phyloP scores from a whole-genome alignment of 495 filamentous ascomycete genomes.

The Immersiella caudata region DNA sequence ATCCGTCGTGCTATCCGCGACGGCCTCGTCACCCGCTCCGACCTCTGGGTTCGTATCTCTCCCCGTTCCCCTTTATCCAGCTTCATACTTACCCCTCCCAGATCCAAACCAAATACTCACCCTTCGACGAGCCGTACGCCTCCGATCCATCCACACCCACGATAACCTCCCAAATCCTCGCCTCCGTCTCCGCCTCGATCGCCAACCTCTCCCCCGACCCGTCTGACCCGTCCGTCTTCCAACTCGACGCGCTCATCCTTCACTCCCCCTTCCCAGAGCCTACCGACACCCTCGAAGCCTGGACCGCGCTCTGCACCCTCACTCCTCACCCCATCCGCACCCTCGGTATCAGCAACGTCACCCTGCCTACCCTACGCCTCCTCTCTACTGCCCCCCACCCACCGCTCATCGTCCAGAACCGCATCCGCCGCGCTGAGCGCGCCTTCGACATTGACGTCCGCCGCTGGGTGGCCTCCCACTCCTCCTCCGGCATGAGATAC shows the following conservation, averaged over 20 bases:
- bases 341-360: slow-evolving; percentile 74
- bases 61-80: slow-evolving; percentile 9
- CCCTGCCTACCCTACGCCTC: slow-evolving; percentile 52
- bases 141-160: slow-evolving; percentile 61
- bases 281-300: slow-evolving; percentile 64
- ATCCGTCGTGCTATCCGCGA: slow-evolving; percentile 61
- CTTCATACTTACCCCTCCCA: slow-evolving; percentile 36
- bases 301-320: slow-evolving; percentile 63
- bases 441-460: slow-evolving; percentile 64
- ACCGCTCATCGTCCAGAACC: slow-evolving; percentile 67
- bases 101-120: slow-evolving; percentile 84
- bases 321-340: slow-evolving; percentile 64
- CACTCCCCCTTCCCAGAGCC: slow-evolving; percentile 67
- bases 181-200: slow-evolving; percentile 70
- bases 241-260: slow-evolving; percentile 73
- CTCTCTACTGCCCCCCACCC: slow-evolving; percentile 45
- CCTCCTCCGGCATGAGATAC: slow-evolving; percentile 55
- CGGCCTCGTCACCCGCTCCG: slow-evolving; percentile 58
- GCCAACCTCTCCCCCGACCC: slow-evolving; percentile 56
- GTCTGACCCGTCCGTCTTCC: slow-evolving; percentile 30
- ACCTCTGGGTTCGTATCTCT: slow-evolving; percentile 52
- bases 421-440: slow-evolving; percentile 64
- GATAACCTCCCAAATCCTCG: slow-evolving; percentile 63
- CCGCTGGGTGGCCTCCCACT: slow-evolving; percentile 60
- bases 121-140: slow-evolving; percentile 57